Percentiles rank a stretch among this genome's conserved stretches.
Conservation (phyloP, 2,329 filamentous ascomycete species). For the Aspergillus luchuensis region DNA sequence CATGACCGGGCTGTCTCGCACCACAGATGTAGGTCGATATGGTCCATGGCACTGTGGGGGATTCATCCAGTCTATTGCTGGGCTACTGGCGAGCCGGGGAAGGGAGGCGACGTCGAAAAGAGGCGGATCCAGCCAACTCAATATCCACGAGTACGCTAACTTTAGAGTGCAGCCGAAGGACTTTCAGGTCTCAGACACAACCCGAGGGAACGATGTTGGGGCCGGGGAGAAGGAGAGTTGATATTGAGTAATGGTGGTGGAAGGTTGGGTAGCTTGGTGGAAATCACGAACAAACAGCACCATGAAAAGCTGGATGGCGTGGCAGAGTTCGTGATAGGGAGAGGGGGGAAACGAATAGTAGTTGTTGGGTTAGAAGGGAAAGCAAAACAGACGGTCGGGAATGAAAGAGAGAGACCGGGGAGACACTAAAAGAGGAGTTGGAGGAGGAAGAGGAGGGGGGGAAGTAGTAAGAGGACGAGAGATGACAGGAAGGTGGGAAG, state of each 20-base stretch:
- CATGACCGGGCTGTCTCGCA: constrained; percentile 33
- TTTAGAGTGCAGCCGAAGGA: not conserved
- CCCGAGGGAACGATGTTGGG: not conserved
- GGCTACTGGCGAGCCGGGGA: constrained; percentile 9
- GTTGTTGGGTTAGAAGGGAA: not conserved
- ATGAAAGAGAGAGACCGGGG: not conserved
- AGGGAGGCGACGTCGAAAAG: constrained; percentile 9
- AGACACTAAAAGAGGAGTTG: not conserved
- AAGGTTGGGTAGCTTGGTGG: constrained; percentile 1
- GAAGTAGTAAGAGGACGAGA: constrained; percentile 10
- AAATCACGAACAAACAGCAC: not conserved
- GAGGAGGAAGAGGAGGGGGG: constrained; percentile 19
- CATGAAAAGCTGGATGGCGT: not conserved
- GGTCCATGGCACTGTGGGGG: constrained; percentile 36
- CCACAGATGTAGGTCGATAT: constrained; percentile 27
- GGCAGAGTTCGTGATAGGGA: not conserved
- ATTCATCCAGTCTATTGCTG: constrained; percentile 34
- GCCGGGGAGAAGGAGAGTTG: not conserved
- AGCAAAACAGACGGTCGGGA: constrained; percentile 2
- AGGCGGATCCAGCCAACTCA: constrained; percentile 4
- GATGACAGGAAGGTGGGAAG: constrained; percentile 15
- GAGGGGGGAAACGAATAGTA: not conserved
- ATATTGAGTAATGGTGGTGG: not conserved
- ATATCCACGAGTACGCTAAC: not conserved
- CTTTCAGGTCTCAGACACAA: not conserved